Evolutionary conservation across 2,329 filamentous ascomycete genomes (phyloP).

Genomic region (Scedosporium apiospermum): DNA sequence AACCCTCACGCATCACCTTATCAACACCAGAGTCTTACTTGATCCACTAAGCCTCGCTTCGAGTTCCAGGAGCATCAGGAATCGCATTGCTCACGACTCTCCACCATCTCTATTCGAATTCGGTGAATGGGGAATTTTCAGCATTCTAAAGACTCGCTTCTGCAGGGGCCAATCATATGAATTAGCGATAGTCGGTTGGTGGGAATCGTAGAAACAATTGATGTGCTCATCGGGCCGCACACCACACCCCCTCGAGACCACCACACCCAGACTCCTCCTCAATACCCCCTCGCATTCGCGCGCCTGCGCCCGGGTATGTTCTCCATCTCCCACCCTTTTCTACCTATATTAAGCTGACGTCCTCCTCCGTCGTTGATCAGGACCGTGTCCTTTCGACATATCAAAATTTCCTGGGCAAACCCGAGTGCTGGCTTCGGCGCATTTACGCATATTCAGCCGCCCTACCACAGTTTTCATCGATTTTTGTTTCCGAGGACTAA

Average conservation of each 20-base stretch:
- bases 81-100: not conserved
- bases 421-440: no score
- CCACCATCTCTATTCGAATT: not conserved
- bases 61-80: not conserved
- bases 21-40: not conserved
- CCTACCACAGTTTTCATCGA: no score
- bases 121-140: not conserved
- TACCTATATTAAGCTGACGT: no score
- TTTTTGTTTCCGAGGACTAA: no score
- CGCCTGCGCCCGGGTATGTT: no score
- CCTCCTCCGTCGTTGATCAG: no score
- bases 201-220: not conserved
- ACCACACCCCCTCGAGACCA: not conserved
- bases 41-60: not conserved
- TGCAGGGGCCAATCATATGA: not conserved
- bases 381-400: no score
- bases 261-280: not conserved
- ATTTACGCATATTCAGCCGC: no score
- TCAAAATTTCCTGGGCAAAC: no score
- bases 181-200: not conserved
- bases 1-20: no score
- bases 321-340: no score
- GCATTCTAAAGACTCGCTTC: not conserved
- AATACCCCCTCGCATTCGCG: no score
- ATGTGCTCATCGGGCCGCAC: not conserved